phyloP scores from a whole-genome alignment of 768 basidiomycete genomes.

The Lactarius psammicola region DNA sequence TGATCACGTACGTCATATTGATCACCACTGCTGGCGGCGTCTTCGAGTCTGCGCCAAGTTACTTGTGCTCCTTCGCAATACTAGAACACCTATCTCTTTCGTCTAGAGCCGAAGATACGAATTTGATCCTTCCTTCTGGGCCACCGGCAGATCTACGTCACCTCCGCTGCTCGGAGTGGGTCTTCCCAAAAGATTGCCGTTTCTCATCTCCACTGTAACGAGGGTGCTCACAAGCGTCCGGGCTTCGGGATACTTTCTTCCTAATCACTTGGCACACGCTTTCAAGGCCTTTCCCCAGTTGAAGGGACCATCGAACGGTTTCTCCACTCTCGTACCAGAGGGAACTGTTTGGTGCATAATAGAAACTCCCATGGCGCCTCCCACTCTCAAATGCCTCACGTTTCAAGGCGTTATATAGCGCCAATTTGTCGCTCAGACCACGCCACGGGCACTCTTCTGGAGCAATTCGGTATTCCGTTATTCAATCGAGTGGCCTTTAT shows the following conservation, averaged over 20 bases:
- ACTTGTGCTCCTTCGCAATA: neutral
- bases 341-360: neutral
- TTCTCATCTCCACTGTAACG: neutral
- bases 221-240: neutral
- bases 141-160: neutral
- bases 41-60: neutral
- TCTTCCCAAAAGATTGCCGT: neutral
- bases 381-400: neutral
- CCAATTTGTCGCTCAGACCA: neutral
- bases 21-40: neutral
- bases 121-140: neutral
- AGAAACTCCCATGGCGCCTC: neutral
- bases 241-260: neutral
- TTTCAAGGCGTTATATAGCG: neutral
- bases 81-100: neutral
- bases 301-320: neutral
- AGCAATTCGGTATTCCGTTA: neutral
- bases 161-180: neutral
- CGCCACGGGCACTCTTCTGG: neutral
- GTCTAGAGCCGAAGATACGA: neutral
- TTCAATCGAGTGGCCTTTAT: neutral
- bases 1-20: neutral
- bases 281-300: conserved; percentile 1
- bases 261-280: neutral
- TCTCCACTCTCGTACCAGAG: neutral